Evolutionary conservation across 441 rosid species (phyloP), one percentile per base, ranked within the genome.

Genomic region (Daphne laureola): DNA sequence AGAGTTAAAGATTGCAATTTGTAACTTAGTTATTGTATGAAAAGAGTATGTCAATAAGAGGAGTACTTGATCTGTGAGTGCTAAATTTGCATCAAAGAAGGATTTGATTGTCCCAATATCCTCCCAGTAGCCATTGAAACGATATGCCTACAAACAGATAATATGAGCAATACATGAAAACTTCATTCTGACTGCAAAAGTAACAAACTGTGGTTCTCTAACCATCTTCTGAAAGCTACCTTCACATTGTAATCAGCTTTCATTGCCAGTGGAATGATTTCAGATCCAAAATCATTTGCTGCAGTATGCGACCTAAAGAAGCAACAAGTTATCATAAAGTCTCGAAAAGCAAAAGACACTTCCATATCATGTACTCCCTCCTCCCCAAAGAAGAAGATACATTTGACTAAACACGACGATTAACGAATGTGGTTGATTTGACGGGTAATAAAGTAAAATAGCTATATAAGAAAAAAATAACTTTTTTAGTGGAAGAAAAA

Each of bases 271-370:
- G 95, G 97, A 67, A 86, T 76, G 63, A 89, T 68, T 71, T 89
- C 92, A 13, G 95, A 86, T 68, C 95, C 97, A 68, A 89, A 86
- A 67, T 86, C 97, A 52, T 89, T 89, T 61, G 90, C 92, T 46
- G 64, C 73, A 3, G 90, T 95, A 62, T 77, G 75, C 67, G 73
- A 79, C 70, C 84, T 83, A 46, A 13, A 59, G 46, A 14, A 51
- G 57, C 23, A 51, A 46, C 42, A 50, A 5, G 11, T 6, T 4
- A 9, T 31, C 11, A 31, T 2, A 31, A 31, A 2, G 38, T 21
- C 25, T 21, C 25, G 3, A 4, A 21, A 21, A 21, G 3, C 38
- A 31, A 5, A 31, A 31, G 11, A 31, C 38, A 31, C 38, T 31
- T 31, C 9, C 8, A 31, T 31, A 21, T 21, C 25, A 21, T 21